A percentile compares a stretch with the other conserved stretches of the same genome.
Conservation (phyloP, 2,329 filamentous ascomycete species). For the Colletotrichum filicis region DNA sequence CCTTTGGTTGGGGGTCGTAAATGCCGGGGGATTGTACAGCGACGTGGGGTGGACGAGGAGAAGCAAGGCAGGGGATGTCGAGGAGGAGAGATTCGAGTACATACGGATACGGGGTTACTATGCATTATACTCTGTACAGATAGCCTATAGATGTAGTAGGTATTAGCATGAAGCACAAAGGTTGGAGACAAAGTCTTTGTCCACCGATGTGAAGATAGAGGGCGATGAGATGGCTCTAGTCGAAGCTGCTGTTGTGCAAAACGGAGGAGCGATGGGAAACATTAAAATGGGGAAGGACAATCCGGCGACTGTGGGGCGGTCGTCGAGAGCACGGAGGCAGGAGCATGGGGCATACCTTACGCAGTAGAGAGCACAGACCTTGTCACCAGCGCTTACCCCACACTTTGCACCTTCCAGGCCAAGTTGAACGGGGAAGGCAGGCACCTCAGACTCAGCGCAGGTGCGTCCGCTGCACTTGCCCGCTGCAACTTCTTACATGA, state of each 20-base stretch:
- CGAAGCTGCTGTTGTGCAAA: conserved; percentile 3
- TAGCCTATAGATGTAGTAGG: too few species aligned
- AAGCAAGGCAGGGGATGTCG: background rate
- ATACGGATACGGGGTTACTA: background rate
- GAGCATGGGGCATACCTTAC: background rate
- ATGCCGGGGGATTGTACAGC: background rate
- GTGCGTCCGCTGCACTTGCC: conserved; percentile 1
- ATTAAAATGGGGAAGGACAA: conserved; percentile 25
- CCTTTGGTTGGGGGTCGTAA: background rate
- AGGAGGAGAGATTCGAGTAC: background rate
- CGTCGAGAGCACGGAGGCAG: background rate
- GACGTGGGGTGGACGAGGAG: conserved; percentile 6
- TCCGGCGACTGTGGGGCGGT: conserved; percentile 16
- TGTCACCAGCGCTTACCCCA: conserved; percentile 23
- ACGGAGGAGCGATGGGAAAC: conserved; percentile 5
- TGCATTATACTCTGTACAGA: too few species aligned
- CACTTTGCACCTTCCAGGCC: conserved; percentile 17
- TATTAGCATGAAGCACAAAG: background rate
- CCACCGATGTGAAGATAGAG: too few species aligned
- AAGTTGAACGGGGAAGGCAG: background rate
- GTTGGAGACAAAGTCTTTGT: background rate
- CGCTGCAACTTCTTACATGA: background rate
- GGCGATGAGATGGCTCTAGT: background rate
- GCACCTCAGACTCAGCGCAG: background rate
- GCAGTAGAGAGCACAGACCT: conserved; percentile 9